Evolutionary conservation across 768 basidiomycete genomes (phyloP).

Genomic region (Agaricus sinodeliciosus): DNA sequence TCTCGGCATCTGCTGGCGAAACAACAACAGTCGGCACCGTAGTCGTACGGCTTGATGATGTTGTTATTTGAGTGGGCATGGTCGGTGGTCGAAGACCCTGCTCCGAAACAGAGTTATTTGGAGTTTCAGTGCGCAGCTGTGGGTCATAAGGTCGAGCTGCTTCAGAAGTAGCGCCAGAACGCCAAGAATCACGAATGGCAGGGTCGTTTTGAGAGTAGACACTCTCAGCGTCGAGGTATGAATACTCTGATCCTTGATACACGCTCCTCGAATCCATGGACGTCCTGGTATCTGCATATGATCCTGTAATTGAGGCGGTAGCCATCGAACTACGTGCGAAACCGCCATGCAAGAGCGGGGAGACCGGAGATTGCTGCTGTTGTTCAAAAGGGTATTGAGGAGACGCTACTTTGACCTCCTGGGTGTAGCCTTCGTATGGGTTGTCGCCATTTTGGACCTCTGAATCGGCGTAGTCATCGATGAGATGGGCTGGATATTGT

Average conservation of each 20-base stretch:
- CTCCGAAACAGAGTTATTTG: neutral
- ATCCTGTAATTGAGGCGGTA: slow-evolving; percentile 25
- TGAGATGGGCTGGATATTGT: slow-evolving; percentile 8
- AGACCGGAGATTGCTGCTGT: slow-evolving; percentile 20
- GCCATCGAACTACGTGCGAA: slow-evolving; percentile 37
- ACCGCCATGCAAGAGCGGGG: slow-evolving; percentile 42
- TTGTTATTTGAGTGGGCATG: neutral
- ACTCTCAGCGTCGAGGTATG: slow-evolving; percentile 33
- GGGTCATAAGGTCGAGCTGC: slow-evolving; percentile 8
- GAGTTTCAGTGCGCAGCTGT: neutral
- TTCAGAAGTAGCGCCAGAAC: slow-evolving; percentile 16
- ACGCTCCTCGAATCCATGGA: slow-evolving; percentile 18
- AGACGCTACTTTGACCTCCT: slow-evolving; percentile 7
- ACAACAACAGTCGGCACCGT: slow-evolving; percentile 26
- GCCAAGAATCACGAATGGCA: slow-evolving; percentile 36
- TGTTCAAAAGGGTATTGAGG: slow-evolving; percentile 1
- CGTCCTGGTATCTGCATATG: slow-evolving; percentile 6
- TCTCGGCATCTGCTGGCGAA: slow-evolving; percentile 31
- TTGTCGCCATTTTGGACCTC: slow-evolving; percentile 5
- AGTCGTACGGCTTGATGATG: neutral
- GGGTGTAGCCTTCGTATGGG: slow-evolving; percentile 1
- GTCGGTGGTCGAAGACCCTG: neutral
- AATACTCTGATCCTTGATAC: slow-evolving; percentile 25
- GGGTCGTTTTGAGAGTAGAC: slow-evolving; percentile 30
- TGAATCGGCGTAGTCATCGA: slow-evolving; percentile 10